A percentile compares a stretch with the other conserved stretches of the same genome.
Evolutionary conservation across 768 basidiomycete species (phyloP).

Genomic region (Daedaleopsis nitida): DNA sequence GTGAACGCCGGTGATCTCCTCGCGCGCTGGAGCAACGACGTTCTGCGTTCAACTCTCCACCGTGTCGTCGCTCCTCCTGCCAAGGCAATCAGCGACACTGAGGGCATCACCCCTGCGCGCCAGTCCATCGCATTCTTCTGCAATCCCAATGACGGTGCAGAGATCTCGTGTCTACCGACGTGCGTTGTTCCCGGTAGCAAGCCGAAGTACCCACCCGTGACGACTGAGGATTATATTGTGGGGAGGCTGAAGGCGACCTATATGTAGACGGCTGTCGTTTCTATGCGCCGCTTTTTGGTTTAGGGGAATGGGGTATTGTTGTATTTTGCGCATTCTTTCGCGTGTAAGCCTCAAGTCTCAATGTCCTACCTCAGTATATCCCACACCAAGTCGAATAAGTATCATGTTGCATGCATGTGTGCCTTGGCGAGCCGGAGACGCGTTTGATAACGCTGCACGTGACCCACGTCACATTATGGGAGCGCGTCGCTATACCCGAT

Average conservation of each 20-base stretch:
- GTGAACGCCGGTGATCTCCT: slow-evolving; percentile 83
- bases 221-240: slow-evolving; percentile 77
- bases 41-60: slow-evolving; percentile 78
- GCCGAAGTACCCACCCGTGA: slow-evolving; percentile 69
- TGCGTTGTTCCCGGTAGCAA: slow-evolving; percentile 51
- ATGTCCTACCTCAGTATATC: no score
- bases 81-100: slow-evolving; percentile 47
- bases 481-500: no score
- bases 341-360: no score
- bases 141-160: slow-evolving; percentile 73
- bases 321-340: no score
- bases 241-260: slow-evolving; percentile 48
- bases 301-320: no score
- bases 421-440: no score
- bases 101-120: slow-evolving; percentile 61
- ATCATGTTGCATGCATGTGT: no score
- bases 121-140: slow-evolving; percentile 90
- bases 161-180: slow-evolving; percentile 72
- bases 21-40: slow-evolving; percentile 82
- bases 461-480: no score
- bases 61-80: slow-evolving; percentile 76
- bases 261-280: not conserved
- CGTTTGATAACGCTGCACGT: no score
- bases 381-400: no score
- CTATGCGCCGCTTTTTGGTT: no score